Percentiles rank a stretch among this genome's conserved stretches.
Conservation (phyloP, 306 rosid genomes). For the Dryas octopetala region DNA sequence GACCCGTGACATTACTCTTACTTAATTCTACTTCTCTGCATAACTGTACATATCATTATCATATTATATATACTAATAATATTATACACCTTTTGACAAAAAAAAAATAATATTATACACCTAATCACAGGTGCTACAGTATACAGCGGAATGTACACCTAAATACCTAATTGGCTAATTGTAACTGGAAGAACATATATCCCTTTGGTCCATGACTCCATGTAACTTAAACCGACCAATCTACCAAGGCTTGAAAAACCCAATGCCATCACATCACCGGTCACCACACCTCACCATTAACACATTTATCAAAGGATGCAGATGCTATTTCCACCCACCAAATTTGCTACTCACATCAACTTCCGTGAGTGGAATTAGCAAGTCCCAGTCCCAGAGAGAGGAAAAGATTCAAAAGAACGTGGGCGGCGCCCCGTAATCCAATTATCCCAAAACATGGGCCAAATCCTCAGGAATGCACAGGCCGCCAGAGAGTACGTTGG, state of each 20-base stretch:
- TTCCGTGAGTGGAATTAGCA: not conserved
- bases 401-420: not conserved
- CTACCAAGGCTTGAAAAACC: not conserved
- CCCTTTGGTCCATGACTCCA: not conserved
- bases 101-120: no score
- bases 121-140: no score
- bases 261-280: not conserved
- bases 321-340: not conserved
- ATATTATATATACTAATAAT: no score
- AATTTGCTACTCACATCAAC: not conserved
- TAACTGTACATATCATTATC: no score
- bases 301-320: not conserved
- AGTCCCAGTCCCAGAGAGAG: not conserved
- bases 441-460: not conserved
- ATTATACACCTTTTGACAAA: no score
- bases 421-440: not conserved
- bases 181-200: not conserved
- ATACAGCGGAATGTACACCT: no score
- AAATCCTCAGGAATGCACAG: not conserved
- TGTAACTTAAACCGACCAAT: not conserved
- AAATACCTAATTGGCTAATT: no score
- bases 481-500: not conserved
- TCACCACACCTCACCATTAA: constrained; percentile 8
- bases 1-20: not conserved
- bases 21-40: not conserved